Conservation (phyloP, 1,284 basidiomycete genomes). For the Meripilus lineatus region DNA sequence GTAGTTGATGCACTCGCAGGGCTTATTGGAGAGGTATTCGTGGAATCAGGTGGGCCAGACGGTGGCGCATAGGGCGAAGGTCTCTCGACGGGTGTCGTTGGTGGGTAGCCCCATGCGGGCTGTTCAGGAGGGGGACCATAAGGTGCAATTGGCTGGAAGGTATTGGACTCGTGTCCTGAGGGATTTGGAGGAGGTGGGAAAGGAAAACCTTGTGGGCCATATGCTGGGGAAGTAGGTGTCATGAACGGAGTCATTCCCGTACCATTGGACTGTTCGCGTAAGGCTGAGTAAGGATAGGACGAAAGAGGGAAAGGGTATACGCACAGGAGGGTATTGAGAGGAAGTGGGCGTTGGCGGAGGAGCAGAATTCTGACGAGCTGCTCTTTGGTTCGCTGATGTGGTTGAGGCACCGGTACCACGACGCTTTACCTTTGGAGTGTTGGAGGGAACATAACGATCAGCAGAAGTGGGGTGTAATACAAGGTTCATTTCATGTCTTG, state of each 20-base stretch:
- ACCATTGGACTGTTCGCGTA: slow-evolving; percentile 23
- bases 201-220: slow-evolving; percentile 38
- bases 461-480: slow-evolving; percentile 79
- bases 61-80: slow-evolving; percentile 43
- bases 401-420: slow-evolving; percentile 29
- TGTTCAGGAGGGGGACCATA: slow-evolving; percentile 22
- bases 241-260: slow-evolving; percentile 32
- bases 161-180: slow-evolving; percentile 30
- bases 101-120: slow-evolving; percentile 48
- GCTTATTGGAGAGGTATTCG: background rate
- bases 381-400: slow-evolving; percentile 17
- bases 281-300: background rate
- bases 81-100: slow-evolving; percentile 40
- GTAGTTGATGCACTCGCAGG: slow-evolving; percentile 15
- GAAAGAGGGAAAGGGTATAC: slow-evolving; percentile 15
- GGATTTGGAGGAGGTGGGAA: slow-evolving; percentile 25
- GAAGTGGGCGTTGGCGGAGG: slow-evolving; percentile 13
- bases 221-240: slow-evolving; percentile 34
- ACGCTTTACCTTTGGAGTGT: slow-evolving; percentile 45
- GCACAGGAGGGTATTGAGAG: slow-evolving; percentile 17
- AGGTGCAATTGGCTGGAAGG: slow-evolving; percentile 24
- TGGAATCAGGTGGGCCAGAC: no score
- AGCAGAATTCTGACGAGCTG: slow-evolving; percentile 20
- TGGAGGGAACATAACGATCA: slow-evolving; percentile 61
- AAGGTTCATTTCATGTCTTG: slow-evolving; percentile 77